Conservation (phyloP, 306 rosid species). For the Inga leiocalycina region DNA sequence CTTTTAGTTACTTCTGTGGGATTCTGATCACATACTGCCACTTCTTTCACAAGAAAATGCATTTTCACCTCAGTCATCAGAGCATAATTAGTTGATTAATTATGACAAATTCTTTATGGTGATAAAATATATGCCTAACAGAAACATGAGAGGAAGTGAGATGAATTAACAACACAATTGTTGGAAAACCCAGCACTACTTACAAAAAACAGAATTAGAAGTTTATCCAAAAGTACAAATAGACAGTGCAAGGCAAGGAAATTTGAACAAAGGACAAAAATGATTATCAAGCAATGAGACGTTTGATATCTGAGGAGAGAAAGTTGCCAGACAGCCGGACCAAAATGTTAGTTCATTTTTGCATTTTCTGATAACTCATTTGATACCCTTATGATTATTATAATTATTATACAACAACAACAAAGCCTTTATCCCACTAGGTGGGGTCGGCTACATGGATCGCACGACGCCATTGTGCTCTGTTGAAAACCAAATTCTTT, state of each 20-base stretch:
- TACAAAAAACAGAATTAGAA: background rate
- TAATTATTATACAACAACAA: no score
- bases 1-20: background rate
- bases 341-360: background rate
- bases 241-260: slow-evolving; percentile 8
- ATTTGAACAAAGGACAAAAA: background rate
- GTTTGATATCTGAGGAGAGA: background rate
- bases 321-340: background rate
- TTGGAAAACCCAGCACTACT: background rate
- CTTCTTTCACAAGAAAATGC: background rate
- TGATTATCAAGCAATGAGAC: background rate
- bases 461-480: no score
- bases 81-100: background rate
- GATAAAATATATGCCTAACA: background rate
- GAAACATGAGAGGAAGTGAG: background rate
- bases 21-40: background rate
- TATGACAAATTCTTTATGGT: background rate
- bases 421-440: no score
- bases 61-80: background rate
- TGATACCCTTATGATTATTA: background rate
- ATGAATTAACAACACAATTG: background rate
- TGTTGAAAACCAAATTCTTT: no score
- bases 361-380: background rate
- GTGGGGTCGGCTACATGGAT: no score
- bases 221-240: background rate